Percentiles rank a stretch among this genome's conserved stretches.
Conservation (phyloP, 169 alveolate species). For the Eimeria necatrix region DNA sequence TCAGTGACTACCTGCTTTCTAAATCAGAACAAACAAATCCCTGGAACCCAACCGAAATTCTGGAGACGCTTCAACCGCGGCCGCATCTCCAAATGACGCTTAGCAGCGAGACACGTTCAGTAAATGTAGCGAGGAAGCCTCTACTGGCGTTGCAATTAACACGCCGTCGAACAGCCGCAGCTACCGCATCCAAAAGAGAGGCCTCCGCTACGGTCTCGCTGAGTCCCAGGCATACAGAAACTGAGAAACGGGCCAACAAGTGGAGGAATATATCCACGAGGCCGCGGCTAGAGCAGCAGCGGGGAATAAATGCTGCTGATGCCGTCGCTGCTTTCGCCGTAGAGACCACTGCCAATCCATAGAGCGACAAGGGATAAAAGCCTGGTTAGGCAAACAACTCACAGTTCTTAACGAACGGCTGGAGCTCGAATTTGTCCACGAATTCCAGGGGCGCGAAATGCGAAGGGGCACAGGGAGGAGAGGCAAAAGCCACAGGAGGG, state of each 20-base stretch:
- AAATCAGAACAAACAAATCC: not conserved
- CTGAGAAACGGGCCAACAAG: not conserved
- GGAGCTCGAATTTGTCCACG: not conserved
- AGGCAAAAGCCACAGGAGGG: not conserved
- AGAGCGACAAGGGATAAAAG: not conserved
- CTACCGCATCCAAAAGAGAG: constrained; percentile 26
- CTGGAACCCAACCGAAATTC: not conserved
- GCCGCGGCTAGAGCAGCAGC: constrained; percentile 27
- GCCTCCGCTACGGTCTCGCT: not conserved
- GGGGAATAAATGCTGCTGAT: not conserved
- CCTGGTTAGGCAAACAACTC: not conserved
- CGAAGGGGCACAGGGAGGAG: not conserved
- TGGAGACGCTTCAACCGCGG: constrained; percentile 5
- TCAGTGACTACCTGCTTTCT: not conserved
- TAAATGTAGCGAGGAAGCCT: not conserved
- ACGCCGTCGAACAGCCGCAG: not conserved
- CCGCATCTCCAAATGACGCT: not conserved
- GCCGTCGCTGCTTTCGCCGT: not conserved
- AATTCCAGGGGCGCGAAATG: not conserved
- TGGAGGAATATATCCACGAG: not conserved
- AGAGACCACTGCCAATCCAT: not conserved
- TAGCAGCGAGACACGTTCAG: not conserved
- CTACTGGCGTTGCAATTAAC: not conserved
- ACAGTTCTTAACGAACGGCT: constrained; percentile 1
- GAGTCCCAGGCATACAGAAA: not conserved